Conservation (phyloP, 768 basidiomycete genomes). For the Tulasnella sp. region DNA sequence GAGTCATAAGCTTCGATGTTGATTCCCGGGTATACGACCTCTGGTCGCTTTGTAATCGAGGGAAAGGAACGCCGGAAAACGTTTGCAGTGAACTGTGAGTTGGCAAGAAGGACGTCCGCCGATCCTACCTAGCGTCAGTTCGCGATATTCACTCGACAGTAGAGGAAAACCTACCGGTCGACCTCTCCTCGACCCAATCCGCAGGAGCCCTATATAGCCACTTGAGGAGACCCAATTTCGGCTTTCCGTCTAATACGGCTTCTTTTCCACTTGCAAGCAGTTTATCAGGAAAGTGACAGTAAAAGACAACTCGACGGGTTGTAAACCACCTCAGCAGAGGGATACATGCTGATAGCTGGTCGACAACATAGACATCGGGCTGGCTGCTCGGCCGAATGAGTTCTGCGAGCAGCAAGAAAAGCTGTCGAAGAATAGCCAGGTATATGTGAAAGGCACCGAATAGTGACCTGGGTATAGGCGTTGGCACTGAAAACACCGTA, state of each 20-base stretch:
- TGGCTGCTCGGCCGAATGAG: slow-evolving; percentile 26
- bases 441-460: slow-evolving; percentile 77
- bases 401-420: slow-evolving; percentile 66
- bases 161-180: slow-evolving; percentile 46
- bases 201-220: slow-evolving; percentile 74
- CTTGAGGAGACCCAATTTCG: slow-evolving; percentile 41
- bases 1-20: slow-evolving; percentile 69
- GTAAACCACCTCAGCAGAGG: slow-evolving; percentile 61
- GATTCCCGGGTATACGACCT: slow-evolving; percentile 93
- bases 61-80: slow-evolving; percentile 65
- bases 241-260: not conserved
- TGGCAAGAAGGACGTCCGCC: slow-evolving; percentile 81
- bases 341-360: slow-evolving; percentile 87
- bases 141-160: not conserved
- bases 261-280: slow-evolving; percentile 55
- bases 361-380: slow-evolving; percentile 85
- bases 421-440: slow-evolving; percentile 76
- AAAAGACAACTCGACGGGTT: slow-evolving; percentile 80
- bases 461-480: slow-evolving; percentile 71
- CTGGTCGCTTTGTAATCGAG: slow-evolving; percentile 42
- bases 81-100: slow-evolving; percentile 79
- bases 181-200: slow-evolving; percentile 80
- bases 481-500: slow-evolving; percentile 52
- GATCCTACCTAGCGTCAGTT: slow-evolving; percentile 42
- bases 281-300: slow-evolving; percentile 97